These are phyloP conservation scores for Fusarium chaquense DNA, from an alignment of 2,329 filamentous ascomycete genomes.

Conservation along the genomic window DNA sequence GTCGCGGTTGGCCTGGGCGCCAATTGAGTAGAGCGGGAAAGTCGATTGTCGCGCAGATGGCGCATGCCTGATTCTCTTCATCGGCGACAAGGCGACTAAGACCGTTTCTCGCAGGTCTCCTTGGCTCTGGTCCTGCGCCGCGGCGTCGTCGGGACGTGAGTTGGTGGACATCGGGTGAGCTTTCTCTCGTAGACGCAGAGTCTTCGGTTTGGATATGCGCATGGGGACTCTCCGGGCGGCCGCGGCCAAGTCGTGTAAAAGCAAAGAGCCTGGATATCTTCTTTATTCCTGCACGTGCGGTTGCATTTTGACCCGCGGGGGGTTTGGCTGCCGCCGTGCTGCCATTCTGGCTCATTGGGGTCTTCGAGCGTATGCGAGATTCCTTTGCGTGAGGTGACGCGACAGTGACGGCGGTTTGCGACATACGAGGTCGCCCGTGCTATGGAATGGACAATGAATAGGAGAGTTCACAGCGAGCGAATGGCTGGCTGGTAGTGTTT, in stretches of 20 bases:
- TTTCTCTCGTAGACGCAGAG: constrained; percentile 41
- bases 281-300: constrained; percentile 49
- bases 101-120: constrained; percentile 47
- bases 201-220: constrained; percentile 40
- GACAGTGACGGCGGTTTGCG: constrained; percentile 34
- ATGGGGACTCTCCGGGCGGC: constrained; percentile 40
- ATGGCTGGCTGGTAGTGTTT: constrained; percentile 20
- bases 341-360: constrained; percentile 47
- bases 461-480: constrained; percentile 6
- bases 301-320: constrained; percentile 33
- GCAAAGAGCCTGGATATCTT: constrained; percentile 55
- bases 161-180: constrained; percentile 52
- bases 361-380: constrained; percentile 11
- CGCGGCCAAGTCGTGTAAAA: constrained; percentile 49
- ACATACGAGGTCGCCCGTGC: constrained; percentile 27
- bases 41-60: constrained; percentile 52
- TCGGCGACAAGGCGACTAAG: constrained; percentile 49
- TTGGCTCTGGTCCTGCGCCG: constrained; percentile 36
- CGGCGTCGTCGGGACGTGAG: constrained; percentile 49
- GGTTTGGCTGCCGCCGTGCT: constrained; percentile 43
- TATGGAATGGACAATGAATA: constrained; percentile 3
- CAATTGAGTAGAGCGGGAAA: constrained; percentile 54
- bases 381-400: constrained; percentile 36
- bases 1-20: constrained; percentile 52
- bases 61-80: constrained; percentile 48